Evolutionary conservation across 192 early-diverging fungal genomes (phyloP), one percentile per base, ranked within the genome.

Genomic region (Podila minutissima): DNA sequence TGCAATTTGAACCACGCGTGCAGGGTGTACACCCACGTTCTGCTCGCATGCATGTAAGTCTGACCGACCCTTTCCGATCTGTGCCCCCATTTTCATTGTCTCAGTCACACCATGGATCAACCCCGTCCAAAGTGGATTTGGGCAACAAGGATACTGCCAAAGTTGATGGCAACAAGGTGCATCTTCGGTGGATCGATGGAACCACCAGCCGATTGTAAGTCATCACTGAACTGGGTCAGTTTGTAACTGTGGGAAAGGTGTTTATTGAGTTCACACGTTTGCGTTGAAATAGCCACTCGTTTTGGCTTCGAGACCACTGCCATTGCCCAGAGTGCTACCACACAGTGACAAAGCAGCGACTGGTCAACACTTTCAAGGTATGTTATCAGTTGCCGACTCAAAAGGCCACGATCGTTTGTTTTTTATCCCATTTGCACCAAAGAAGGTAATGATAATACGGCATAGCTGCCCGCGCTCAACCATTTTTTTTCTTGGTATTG

Each of bases 221-320:
- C 13, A 10, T 61, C 11, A 26, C 20, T 55, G 8, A 55, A 5
- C 11, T 55, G 53, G 53, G 6, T 22, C 24, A 7, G 6, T 55
- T 55, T 3, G 9, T n/a, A 22, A 55, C 22, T 55, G 53, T 26
- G 17, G 11, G 24, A 55, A 55, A 55, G 10, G 24, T 10, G 24
- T 10, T 26, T 10, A 24, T 24, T 12, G n/a, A 55, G 53, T 4
- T 29, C 31, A 5, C 20, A n/a, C 15, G 8, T 59, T 49, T 50
- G 26, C 31, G 9, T 22, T 20, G 65, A 15, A 32, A 24, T 68
- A 92, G 88, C 72, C 89, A 95, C 74, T 73, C 87, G 19, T 86
- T 96, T 46, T 96, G 95, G 95, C 86, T 96, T 46, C 83, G 95
- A 11, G 94, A 96, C 71, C 95, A 96, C 77, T 96, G 95, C 75